Evolutionary conservation across 257 asterid genomes (phyloP), one percentile per base, ranked within the genome.

Genomic region (Solanum sejunctum): DNA sequence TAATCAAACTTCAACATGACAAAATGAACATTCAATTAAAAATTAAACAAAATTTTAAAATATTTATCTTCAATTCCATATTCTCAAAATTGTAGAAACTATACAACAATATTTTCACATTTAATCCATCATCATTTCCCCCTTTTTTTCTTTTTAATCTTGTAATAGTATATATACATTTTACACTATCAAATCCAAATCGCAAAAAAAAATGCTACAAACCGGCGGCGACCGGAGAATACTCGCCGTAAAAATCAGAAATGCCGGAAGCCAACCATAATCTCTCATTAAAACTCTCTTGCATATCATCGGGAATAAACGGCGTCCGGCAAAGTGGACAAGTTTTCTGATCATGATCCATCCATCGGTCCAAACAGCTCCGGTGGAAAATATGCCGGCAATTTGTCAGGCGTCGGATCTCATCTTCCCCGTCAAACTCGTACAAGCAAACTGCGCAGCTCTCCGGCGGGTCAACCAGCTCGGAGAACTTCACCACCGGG

Each of bases 301-400:
- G 97, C 97, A 94, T 90, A 90, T 95, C 98, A 61, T 92, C 97
- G 20, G 99, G 97, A 1, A 97, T 87, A 36, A 97, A 92, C 47
- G 91, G 91, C 84, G 94, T 92, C 39, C 99, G 89, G 86, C 99
- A 97, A 26, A 97, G 95, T 3, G 99, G 98, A 56, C 99, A 97
- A 75, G 99, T 97, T 70, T 94, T 94, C 98, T 93, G 98, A 88
- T 94, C 98, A 86, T 94, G 98, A 87, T 95, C 98, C 97, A 97
- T 95, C 99, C 99, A 97, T 47, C 98, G 97, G 94, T 97, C 99
- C 64, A 97, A 84, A 86, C 99, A 97, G 77, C 89, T 85, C 91
- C 93, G 82, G 85, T 97, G 99, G 72, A 95, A 97, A 8, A 97
- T 83, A 80, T 97, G 99, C 23, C 97, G 84, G 88, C 99, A 97